These are phyloP conservation scores for Backusella tarrabulga DNA, from an alignment of 192 early-diverging fungal species.

Conservation along the genomic window DNA sequence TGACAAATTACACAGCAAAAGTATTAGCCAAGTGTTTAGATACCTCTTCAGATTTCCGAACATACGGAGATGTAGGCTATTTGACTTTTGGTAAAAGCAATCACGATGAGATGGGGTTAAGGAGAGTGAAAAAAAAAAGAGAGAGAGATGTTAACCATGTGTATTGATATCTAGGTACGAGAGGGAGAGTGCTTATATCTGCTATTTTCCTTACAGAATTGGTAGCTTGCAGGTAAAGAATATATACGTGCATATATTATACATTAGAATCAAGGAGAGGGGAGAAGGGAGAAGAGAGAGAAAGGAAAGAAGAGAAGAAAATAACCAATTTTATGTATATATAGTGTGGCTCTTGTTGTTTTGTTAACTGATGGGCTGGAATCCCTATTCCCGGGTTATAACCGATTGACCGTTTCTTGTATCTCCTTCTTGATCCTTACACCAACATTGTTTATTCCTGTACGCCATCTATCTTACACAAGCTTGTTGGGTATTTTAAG, in stretches of 20 bases:
- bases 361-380: constrained; percentile 37
- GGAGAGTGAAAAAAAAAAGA: neutral
- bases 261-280: too few relatives aligned
- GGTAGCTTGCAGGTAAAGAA: constrained; percentile 34
- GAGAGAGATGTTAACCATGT: neutral
- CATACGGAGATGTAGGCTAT: constrained; percentile 48
- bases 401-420: constrained; percentile 42
- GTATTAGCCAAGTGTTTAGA: constrained; percentile 53
- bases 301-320: neutral
- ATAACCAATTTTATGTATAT: neutral
- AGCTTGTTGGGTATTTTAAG: constrained; percentile 60
- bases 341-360: constrained; percentile 43
- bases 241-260: neutral
- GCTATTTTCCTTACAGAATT: constrained; percentile 38
- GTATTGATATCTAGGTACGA: neutral
- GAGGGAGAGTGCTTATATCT: constrained; percentile 25
- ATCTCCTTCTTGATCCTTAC: constrained; percentile 48
- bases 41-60: constrained; percentile 32
- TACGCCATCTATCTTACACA: constrained; percentile 49
- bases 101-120: neutral
- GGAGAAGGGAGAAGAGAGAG: neutral
- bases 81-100: constrained; percentile 25
- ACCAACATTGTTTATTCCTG: constrained; percentile 50
- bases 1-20: constrained; percentile 59
- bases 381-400: constrained; percentile 31